Percentiles rank a stretch among this genome's conserved stretches.
Conservation (phyloP, 345 rosid genomes). For the Stellera chamaejasme region DNA sequence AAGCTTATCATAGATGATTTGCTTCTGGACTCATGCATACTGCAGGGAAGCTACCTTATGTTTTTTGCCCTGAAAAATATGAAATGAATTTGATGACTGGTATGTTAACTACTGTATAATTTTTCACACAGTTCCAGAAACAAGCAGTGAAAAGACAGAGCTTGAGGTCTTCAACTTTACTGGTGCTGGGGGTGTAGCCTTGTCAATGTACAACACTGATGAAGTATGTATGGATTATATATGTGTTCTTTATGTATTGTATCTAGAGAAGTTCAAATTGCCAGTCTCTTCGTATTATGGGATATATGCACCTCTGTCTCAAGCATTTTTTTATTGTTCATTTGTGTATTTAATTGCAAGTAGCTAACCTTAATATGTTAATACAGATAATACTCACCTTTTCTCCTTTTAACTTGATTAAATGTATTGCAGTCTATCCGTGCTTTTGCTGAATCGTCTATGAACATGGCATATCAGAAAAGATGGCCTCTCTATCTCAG, state of each 20-base stretch:
- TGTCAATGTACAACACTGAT: constrained; percentile 91
- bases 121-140: constrained; percentile 54
- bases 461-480: constrained; percentile 80
- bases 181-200: constrained; percentile 83
- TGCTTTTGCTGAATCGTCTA: constrained; percentile 82
- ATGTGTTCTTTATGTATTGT: neutral
- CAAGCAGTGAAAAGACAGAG: constrained; percentile 49
- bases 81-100: neutral
- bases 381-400: no score
- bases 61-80: no score
- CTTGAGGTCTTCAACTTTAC: constrained; percentile 64
- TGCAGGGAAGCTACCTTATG: no score
- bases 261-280: no score
- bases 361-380: constrained; percentile 8
- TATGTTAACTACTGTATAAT: neutral
- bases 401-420: constrained; percentile 8
- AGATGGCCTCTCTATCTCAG: constrained; percentile 97
- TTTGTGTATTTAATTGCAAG: constrained; percentile 6
- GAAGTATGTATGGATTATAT: constrained; percentile 41
- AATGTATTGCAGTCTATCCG: constrained; percentile 53
- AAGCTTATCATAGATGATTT: neutral
- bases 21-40: neutral
- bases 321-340: neutral
- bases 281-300: no score
- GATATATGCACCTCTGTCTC: neutral